These are phyloP conservation scores for Ogataea allantospora DNA, from an alignment of 805 yeast species.

Conservation along the genomic window DNA sequence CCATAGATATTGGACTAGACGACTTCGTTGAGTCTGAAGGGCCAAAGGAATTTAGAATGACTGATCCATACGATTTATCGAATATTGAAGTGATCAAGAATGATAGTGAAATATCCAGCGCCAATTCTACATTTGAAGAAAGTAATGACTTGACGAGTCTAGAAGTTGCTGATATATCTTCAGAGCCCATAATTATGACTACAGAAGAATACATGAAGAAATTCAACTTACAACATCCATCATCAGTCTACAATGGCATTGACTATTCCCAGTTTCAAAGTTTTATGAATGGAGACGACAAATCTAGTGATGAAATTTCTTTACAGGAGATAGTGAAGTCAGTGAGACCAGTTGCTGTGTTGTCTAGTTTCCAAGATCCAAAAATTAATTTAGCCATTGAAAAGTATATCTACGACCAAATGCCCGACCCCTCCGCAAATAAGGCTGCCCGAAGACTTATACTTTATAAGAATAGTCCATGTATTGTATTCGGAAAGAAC, in stretches of 20 bases:
- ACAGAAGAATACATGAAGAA: conserved; percentile 21
- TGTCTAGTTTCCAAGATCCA: conserved; percentile 65
- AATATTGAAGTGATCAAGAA: conserved; percentile 17
- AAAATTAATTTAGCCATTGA: conserved; percentile 78
- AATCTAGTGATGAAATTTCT: conserved; percentile 11
- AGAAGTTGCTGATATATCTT: too few relatives aligned
- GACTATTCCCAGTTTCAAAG: conserved; percentile 13
- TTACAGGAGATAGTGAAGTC: conserved; percentile 16
- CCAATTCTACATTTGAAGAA: not conserved
- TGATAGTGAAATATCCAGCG: too few relatives aligned
- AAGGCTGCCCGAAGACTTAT: conserved; percentile 51
- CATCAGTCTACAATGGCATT: not conserved
- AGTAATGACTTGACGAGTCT: too few relatives aligned
- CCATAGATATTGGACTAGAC: conserved; percentile 31
- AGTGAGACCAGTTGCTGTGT: conserved; percentile 48
- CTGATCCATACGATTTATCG: conserved; percentile 26
- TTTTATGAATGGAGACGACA: conserved; percentile 14
- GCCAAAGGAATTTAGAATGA: not conserved
- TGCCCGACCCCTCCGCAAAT: conserved; percentile 45
- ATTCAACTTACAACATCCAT: conserved; percentile 7
- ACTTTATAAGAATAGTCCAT: conserved; percentile 73
- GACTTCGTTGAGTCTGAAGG: conserved; percentile 7
- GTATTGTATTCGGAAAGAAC: conserved; percentile 94
- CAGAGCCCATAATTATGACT: conserved; percentile 24
- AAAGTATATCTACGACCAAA: conserved; percentile 64